Base-by-base conservation (phyloP, 2,329 filamentous ascomycete genomes). In the Aspergillus fijiensis region DNA sequence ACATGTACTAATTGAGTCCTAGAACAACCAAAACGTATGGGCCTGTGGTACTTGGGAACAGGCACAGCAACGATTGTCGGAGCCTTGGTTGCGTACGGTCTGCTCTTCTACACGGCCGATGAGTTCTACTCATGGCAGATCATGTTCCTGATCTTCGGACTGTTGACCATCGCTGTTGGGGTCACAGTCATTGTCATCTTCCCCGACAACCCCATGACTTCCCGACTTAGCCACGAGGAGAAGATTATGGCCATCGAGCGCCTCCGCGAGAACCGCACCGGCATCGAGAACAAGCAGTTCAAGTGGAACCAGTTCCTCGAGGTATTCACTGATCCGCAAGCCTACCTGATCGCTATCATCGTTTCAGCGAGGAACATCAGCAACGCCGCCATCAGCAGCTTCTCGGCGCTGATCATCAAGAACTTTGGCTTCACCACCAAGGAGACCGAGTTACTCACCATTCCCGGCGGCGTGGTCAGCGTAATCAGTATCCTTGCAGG, bases 11-110 rank as follows among this genome's bases (percentile, higher is more conserved):
- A 59, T 10, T 31, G 33, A 14, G 64, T 54, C 14, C 70, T 73
- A 62, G 84, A 88, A 67, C 86, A 88, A 71, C 84, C 85, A 0
- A 73, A 83, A 25, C 79, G 86, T 0, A 81, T 87, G 12, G 84
- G 84, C 0, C 81, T 82, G 48, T 89, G 86, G 86, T 88, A 88
- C 63, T 77, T 83, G 4, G 85, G 82, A 0, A 87, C 82, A 33
- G 84, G 84, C 0, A 69, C 79, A 0, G 82, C 82, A 1, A 83
- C 80, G 10, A 85, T 87, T 55, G 71, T 85, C 31, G 84, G 82
- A 0, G 81, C 80, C 0, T 74, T 80, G 2, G 72, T 84, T n/a
- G 82, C 84, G 0, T 85, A 79, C 59, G 83, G 82, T 0, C 75
- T 86, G n/a, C 81, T 82, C 3, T 81, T 84, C 56, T 81, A 84